Evolutionary conservation across 257 asterid species (phyloP).

Genomic region (Rauvolfia tetraphylla): DNA sequence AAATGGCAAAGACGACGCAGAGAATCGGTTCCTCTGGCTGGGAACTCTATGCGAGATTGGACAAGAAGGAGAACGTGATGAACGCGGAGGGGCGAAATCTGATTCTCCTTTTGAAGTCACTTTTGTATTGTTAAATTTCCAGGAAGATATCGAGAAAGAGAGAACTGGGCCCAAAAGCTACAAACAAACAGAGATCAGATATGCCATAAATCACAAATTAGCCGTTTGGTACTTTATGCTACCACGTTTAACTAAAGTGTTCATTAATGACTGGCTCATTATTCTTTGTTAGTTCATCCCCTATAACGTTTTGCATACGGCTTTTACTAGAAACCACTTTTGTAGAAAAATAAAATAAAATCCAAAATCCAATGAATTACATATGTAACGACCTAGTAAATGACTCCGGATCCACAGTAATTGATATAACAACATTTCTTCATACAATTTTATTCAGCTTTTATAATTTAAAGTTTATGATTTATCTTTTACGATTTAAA

Average conservation of each 20-base stretch:
- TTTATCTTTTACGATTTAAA: too few relatives aligned
- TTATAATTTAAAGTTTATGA: too few relatives aligned
- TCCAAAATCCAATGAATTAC: too few relatives aligned
- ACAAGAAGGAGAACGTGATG: not conserved
- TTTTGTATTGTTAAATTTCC: not conserved
- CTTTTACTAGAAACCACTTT: too few relatives aligned
- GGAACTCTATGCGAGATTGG: too few relatives aligned
- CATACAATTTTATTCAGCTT: too few relatives aligned
- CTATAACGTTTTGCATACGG: not conserved
- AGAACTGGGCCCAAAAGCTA: not conserved
- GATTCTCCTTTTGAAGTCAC: not conserved
- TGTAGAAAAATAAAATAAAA: too few relatives aligned
- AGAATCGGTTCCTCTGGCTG: not conserved
- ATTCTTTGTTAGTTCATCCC: not conserved
- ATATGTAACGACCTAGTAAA: too few relatives aligned
- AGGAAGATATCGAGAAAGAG: not conserved
- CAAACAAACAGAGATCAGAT: not conserved
- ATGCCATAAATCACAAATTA: not conserved
- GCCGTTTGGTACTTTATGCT: not conserved
- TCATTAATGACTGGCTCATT: not conserved
- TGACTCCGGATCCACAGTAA: too few relatives aligned
- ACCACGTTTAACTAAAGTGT: not conserved
- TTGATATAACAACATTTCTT: too few relatives aligned
- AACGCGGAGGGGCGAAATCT: not conserved
- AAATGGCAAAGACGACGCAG: not conserved